Evolutionary conservation across 805 yeast genomes (phyloP), one percentile per base, ranked within the genome.

Genomic region (Wickerhamiella parazyma): DNA sequence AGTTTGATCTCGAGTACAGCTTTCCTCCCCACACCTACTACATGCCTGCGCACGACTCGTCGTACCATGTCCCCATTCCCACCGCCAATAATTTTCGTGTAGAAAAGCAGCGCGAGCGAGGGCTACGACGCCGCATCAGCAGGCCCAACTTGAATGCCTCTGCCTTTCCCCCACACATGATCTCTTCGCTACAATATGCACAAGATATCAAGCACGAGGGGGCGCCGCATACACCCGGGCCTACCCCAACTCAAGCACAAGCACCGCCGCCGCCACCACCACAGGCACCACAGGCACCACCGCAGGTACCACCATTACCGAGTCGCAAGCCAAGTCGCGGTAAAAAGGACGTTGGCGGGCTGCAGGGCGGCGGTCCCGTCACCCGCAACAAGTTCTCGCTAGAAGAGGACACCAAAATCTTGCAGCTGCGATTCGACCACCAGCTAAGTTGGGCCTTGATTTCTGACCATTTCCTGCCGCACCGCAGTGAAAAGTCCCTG

Each of bases 371-470:
- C n/a, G 36, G 36, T 11, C 42, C 42, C 3, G 36, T 39, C 12
- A 26, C 37, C 18, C 44, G 46, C 11, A 44, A 53, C 10, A 54
- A 52, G 47, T 57, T 57, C 47, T 47, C 59, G 7, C 41, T 48
- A 14, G 56, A 50, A 24, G 62, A 58, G 28, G 62, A 58, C 45
- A 47, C 42, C 11, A 48, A 50, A 19, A 47, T 58, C 14, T 46
- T 57, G 19, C 45, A 48, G 36, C 66, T 82, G 53, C 81, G 82
- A 56, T 89, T 80, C 56, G 73, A 73, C 39, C 79, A 76, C 55
- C 78, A 77, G 55, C 65, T 80, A 52, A 86, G 91, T 0, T 82
- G 94, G 94, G 72, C 80, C 56, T 85, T 80, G 50, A 81, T 82
- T 36, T 76, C 87, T 1, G 16, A 21, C 14, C 69, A 76, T 35